A percentile compares a stretch with the other conserved stretches of the same genome.
phyloP scores from a whole-genome alignment of 164 flowering plant genomes.

The Pachysandra terminalis region DNA sequence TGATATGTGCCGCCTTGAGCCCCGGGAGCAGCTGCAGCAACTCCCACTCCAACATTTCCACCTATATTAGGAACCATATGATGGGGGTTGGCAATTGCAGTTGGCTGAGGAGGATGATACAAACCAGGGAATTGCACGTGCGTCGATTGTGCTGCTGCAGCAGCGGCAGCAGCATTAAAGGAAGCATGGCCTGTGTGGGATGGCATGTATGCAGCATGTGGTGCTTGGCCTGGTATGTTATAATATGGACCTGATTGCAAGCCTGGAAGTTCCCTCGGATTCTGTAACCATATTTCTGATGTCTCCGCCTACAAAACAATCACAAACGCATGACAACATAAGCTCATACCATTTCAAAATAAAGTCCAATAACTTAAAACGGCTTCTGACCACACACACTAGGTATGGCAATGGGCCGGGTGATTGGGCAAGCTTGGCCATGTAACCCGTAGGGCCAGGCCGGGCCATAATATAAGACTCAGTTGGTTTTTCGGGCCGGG shows the following conservation, averaged over 20 bases:
- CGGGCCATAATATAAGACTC: too few relatives aligned
- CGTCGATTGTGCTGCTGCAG: conserved; percentile 51
- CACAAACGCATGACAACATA: neutral
- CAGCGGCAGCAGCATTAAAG: conserved; percentile 52
- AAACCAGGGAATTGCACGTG: conserved; percentile 81
- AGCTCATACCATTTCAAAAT: neutral
- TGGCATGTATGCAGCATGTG: conserved; percentile 76
- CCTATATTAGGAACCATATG: conserved; percentile 69
- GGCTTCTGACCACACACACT: too few relatives aligned
- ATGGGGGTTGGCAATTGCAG: conserved; percentile 63
- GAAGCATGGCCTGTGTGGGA: conserved; percentile 77
- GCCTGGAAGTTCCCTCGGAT: conserved; percentile 64
- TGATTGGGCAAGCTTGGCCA: too few relatives aligned
- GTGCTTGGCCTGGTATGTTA: conserved; percentile 73
- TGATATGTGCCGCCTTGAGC: conserved; percentile 81
- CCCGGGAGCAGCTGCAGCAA: conserved; percentile 56
- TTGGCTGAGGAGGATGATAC: conserved; percentile 64
- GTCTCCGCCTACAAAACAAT: conserved; percentile 63
- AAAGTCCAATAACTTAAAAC: neutral
- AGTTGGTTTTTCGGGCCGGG: too few relatives aligned
- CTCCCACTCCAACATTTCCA: conserved; percentile 65
- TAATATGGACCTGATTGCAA: conserved; percentile 76
- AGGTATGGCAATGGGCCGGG: too few relatives aligned
- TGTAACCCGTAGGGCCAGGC: too few relatives aligned
- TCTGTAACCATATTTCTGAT: conserved; percentile 88